Conservation (phyloP, 2,329 filamentous ascomycete genomes). For the Allantophomopsis lycopodina region DNA sequence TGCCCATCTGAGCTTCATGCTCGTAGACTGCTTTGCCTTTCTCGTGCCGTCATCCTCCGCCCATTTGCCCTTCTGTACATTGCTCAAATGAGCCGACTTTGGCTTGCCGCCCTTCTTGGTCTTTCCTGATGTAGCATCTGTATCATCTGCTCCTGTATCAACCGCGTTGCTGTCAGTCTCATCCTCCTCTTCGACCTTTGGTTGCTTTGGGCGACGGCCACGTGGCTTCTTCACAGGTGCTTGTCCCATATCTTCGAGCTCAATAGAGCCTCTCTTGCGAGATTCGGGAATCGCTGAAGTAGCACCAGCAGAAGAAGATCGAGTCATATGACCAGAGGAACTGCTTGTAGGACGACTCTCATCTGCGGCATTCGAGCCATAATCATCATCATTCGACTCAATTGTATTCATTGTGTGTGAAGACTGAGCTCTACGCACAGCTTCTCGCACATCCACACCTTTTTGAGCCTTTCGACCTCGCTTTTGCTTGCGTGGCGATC, state of each 20-base stretch:
- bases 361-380: neutral
- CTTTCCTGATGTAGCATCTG: neutral
- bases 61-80: neutral
- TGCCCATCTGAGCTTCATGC: slow-evolving; percentile 1
- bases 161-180: neutral
- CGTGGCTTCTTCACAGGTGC: neutral
- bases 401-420: neutral
- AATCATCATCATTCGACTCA: neutral
- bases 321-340: neutral
- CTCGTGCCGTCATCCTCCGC: slow-evolving; percentile 2
- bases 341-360: neutral
- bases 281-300: neutral
- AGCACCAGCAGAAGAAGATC: neutral
- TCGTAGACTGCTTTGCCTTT: neutral
- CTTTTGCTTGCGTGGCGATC: neutral
- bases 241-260: neutral
- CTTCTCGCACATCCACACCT: slow-evolving; percentile 1
- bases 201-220: neutral
- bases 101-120: no score
- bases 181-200: neutral
- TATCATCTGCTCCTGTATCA: neutral
- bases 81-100: neutral
- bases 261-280: neutral
- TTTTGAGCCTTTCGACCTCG: neutral
- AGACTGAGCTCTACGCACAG: neutral